Base-by-base conservation (phyloP, 2,329 filamentous ascomycete genomes). In the Paraphaeosphaeria minitans region DNA sequence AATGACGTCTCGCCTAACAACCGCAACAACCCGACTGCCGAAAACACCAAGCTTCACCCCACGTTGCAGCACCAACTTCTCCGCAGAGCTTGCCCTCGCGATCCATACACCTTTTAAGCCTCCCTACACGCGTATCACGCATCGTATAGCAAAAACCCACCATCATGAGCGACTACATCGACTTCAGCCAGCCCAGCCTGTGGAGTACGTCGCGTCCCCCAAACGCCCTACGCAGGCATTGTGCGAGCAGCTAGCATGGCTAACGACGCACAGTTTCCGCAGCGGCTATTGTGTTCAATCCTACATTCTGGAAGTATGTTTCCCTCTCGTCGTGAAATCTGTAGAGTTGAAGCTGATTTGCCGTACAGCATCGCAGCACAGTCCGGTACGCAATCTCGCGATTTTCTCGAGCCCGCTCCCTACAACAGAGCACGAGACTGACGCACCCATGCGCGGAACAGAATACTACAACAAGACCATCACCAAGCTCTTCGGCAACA, bases 301-400 rank as follows among this genome's bases (percentile, higher is more conserved):
- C 95, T 22, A 89, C 95, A n/a, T 98, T 97, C 79, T 99, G 95
- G 95, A 99, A 99, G 93, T 97, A 84, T 83, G 60, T 63, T 46
- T 19, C 3, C 19, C 21, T 24, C 29, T 19, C 12, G 0, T 10
- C 16, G 8, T 21, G 16, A 8, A 39, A 21, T 21, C 3, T 9
- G 6, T 4, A n/a, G 21, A 7, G 4, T n/a, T 9, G 2, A 8
- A 47, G 51, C 51, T 53, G 37, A 53, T n/a, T 22, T 27, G 3
- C 8, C 63, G 33, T 41, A 6, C 68, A 95, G 91, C 77, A 89
- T 92, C 71, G 87, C 91, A 66, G 92, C 92, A n/a, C 62, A 89
- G 92, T 72, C 85, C 88, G 91, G 90, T 92, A 77, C 66, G 48
- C 31, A 49, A 21, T 37, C 13, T 42, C 35, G 13, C 37, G 6